Conservation (phyloP, 176 grass and related monocot genomes). For the Eleusine coracana region DNA sequence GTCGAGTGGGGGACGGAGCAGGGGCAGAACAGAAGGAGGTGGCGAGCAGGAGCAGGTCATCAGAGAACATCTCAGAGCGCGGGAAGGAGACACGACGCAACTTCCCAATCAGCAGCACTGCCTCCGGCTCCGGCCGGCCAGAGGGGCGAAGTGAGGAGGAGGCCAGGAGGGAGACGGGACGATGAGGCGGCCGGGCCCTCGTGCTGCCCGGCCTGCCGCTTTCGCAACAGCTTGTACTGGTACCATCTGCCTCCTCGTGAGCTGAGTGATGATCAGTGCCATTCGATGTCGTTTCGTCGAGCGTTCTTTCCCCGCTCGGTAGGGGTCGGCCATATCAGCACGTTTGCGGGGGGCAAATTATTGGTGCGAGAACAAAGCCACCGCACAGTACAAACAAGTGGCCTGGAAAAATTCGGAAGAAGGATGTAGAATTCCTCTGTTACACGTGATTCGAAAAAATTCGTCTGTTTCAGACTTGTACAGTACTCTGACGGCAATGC, state of each 20-base stretch:
- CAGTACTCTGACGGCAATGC: background rate
- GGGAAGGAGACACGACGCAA: slow-evolving; percentile 44
- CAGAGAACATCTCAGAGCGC: background rate
- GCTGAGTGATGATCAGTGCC: slow-evolving; percentile 4
- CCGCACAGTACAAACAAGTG: background rate
- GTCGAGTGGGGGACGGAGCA: background rate
- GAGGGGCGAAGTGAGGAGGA: background rate
- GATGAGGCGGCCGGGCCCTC: background rate
- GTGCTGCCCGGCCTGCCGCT: slow-evolving; percentile 5
- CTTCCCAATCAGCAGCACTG: slow-evolving; percentile 31
- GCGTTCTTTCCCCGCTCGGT: background rate
- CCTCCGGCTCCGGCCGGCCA: background rate
- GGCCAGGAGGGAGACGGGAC: background rate
- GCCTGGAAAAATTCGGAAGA: background rate
- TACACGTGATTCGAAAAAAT: background rate
- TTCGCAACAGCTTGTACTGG: background rate
- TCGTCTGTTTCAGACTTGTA: background rate
- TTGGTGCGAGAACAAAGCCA: background rate
- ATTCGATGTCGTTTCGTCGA: background rate
- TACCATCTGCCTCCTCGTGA: background rate
- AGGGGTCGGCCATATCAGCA: slow-evolving; percentile 6
- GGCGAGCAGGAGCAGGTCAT: background rate
- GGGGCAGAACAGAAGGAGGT: background rate
- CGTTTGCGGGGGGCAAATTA: background rate
- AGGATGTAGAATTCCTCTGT: background rate